These are phyloP conservation scores for Chlorella variabilis DNA, from an alignment of 163 green algal species.

Conservation along the genomic window DNA sequence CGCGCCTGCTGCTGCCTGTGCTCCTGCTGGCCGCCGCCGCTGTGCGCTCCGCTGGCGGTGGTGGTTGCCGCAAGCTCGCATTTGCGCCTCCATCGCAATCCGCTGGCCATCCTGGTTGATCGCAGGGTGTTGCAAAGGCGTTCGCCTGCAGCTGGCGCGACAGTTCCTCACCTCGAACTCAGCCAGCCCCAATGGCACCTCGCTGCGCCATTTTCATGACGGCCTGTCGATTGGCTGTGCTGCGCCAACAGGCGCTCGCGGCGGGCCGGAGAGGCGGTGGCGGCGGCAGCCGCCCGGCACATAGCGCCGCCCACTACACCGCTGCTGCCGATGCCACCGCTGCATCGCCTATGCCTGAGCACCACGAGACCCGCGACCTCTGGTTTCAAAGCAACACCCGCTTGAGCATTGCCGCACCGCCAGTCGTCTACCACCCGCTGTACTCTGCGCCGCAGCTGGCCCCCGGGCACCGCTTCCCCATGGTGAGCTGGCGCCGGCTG, in stretches of 20 bases:
- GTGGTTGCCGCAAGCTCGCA: no score
- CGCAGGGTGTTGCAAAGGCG: no score
- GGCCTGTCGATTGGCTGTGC: not conserved
- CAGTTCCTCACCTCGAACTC: no score
- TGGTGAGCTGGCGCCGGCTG: constrained; percentile 63
- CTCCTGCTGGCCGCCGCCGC: no score
- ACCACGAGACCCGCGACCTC: not conserved
- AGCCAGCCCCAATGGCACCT: no score
- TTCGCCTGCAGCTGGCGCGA: no score
- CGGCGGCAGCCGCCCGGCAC: no score
- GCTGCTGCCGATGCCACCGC: not conserved
- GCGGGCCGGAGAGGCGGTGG: no score
- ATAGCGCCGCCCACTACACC: not conserved
- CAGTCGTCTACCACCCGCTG: constrained; percentile 75
- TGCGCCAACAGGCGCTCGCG: not conserved
- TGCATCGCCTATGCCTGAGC: not conserved
- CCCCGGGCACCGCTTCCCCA: constrained; percentile 82
- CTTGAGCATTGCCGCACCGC: constrained; percentile 32
- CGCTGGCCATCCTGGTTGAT: no score
- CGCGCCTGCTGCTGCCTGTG: no score
- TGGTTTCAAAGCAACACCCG: not conserved
- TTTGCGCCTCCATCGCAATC: no score
- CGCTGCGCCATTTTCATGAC: not conserved
- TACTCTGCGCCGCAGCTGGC: constrained; percentile 79
- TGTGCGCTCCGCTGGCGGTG: no score